A percentile compares a stretch with the other conserved stretches of the same genome.
Conservation (phyloP, 208 protist genomes). For the Crithidia expoeki region DNA sequence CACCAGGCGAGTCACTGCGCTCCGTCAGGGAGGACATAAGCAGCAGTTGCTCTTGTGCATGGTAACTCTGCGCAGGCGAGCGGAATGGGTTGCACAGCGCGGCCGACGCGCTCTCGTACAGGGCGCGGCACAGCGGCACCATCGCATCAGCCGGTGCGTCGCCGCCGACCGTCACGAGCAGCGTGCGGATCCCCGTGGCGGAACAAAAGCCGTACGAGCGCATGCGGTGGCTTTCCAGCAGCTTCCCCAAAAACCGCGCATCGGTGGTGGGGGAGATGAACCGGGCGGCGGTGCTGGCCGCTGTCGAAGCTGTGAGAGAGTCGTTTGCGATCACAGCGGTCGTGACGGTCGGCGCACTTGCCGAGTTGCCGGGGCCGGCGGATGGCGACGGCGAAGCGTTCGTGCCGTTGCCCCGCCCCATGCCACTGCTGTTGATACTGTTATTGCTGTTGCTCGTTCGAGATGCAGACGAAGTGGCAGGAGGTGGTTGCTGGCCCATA, state of each 20-base stretch:
- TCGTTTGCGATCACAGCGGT: constrained; percentile 12
- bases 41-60: constrained; percentile 52
- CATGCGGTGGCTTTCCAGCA: constrained; percentile 67
- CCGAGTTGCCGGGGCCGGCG: not conserved
- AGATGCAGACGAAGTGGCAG: not conserved
- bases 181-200: constrained; percentile 66
- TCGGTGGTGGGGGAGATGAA: constrained; percentile 56
- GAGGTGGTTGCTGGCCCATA: not conserved
- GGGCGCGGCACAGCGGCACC: constrained; percentile 76
- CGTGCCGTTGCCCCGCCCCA: not conserved
- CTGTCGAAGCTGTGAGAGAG: constrained; percentile 16
- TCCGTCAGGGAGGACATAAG: constrained; percentile 20
- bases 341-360: not conserved
- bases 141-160: constrained; percentile 74
- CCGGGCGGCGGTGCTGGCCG: constrained; percentile 18
- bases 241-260: constrained; percentile 70
- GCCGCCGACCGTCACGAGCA: constrained; percentile 73
- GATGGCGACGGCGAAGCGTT: not conserved
- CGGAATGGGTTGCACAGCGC: constrained; percentile 84
- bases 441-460: not conserved
- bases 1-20: not conserved
- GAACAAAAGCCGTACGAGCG: constrained; percentile 80
- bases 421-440: constrained; percentile 7
- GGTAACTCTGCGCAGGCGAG: constrained; percentile 42
- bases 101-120: constrained; percentile 75